Conservation (phyloP, 2,329 filamentous ascomycete genomes). For the Talaromyces sp. region DNA sequence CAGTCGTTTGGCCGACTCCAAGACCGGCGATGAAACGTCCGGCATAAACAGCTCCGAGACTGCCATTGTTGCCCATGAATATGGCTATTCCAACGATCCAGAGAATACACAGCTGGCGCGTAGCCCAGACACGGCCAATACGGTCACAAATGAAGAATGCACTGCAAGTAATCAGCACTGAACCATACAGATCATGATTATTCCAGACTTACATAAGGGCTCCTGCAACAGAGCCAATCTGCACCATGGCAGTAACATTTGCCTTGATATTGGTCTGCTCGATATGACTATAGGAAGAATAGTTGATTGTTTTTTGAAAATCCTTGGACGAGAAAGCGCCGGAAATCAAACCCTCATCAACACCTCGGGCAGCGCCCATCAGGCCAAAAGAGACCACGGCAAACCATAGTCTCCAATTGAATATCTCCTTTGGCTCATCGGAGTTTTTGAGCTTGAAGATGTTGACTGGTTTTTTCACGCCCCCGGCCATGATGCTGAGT, state of each 20-base stretch:
- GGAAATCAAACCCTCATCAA: constrained; percentile 76
- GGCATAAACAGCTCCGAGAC: constrained; percentile 38
- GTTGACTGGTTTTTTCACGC: constrained; percentile 36
- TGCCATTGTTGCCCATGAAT: constrained; percentile 37
- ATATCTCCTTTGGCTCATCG: constrained; percentile 62
- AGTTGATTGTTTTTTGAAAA: constrained; percentile 58
- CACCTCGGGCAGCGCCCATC: constrained; percentile 68
- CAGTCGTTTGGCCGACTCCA: constrained; percentile 39
- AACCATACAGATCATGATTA: not conserved
- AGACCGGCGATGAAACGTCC: constrained; percentile 42
- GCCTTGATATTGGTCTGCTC: constrained; percentile 64
- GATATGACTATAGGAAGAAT: constrained; percentile 47
- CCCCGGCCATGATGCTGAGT: constrained; percentile 37
- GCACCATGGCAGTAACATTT: constrained; percentile 78
- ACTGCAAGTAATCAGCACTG: constrained; percentile 27
- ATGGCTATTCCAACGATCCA: constrained; percentile 41
- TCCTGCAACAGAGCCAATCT: constrained; percentile 69
- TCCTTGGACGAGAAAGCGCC: constrained; percentile 64
- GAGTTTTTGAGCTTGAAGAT: constrained; percentile 59
- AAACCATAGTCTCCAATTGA: constrained; percentile 77
- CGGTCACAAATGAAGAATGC: constrained; percentile 46
- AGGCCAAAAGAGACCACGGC: constrained; percentile 69
- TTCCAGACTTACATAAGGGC: constrained; percentile 51
- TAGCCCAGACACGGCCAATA: constrained; percentile 39
- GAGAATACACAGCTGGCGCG: constrained; percentile 35